Conservation (phyloP, 108 stramenopile species). For the Nitzschia sp. region DNA sequence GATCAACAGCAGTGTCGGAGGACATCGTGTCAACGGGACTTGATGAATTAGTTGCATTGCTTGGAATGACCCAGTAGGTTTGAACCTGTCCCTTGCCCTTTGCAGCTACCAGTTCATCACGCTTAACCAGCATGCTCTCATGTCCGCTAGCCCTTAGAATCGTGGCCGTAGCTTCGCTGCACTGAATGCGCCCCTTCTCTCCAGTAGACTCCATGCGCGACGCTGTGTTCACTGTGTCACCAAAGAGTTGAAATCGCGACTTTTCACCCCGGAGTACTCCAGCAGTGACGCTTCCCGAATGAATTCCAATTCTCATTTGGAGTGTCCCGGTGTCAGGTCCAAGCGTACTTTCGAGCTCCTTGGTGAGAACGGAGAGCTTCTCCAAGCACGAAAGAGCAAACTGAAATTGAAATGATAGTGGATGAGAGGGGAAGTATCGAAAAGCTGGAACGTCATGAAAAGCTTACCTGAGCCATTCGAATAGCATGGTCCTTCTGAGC, state of each 20-base stretch:
- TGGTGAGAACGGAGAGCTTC: neutral
- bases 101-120: conserved; percentile 35
- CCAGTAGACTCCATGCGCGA: conserved; percentile 64
- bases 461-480: conserved; percentile 3
- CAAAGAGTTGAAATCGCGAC: conserved; percentile 21
- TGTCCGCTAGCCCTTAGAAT: conserved; percentile 29
- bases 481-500: conserved; percentile 7
- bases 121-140: conserved; percentile 32
- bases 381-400: conserved; percentile 8
- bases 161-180: conserved; percentile 41
- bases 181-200: conserved; percentile 32
- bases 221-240: conserved; percentile 32
- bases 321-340: conserved; percentile 27
- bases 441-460: neutral
- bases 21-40: neutral
- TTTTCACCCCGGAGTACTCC: conserved; percentile 28
- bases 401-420: neutral
- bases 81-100: conserved; percentile 56
- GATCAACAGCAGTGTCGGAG: neutral
- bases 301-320: conserved; percentile 53
- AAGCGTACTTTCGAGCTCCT: conserved; percentile 6
- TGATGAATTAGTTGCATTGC: neutral
- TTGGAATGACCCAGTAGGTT: conserved; percentile 48
- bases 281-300: conserved; percentile 36
- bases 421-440: neutral